Conservation (phyloP, 371 early-diverging fungal species). For the Mortierella sp. region DNA sequence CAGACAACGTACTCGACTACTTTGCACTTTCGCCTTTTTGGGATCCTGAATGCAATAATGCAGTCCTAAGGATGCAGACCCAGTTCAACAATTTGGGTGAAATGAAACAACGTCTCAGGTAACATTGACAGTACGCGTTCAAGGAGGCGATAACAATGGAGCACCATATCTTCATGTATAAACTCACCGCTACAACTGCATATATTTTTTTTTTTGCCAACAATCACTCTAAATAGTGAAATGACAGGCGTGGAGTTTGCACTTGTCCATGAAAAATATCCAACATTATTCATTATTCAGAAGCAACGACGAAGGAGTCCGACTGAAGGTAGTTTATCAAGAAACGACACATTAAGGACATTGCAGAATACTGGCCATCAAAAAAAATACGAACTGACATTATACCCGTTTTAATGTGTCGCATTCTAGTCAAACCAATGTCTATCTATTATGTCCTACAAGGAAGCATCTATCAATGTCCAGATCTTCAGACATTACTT, state of each 20-base stretch:
- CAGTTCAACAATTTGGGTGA: slow-evolving; percentile 89
- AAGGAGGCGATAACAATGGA: too few species aligned
- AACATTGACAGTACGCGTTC: slow-evolving; percentile 13
- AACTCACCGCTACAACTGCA: not conserved
- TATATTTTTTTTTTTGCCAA: too few species aligned
- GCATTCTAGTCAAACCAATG: slow-evolving; percentile 67
- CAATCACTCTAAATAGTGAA: slow-evolving; percentile 60
- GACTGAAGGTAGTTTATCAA: slow-evolving; percentile 63
- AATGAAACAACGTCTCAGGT: slow-evolving; percentile 72
- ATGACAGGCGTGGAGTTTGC: slow-evolving; percentile 94
- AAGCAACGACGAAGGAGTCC: slow-evolving; percentile 81
- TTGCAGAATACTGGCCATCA: not conserved
- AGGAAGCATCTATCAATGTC: slow-evolving; percentile 95
- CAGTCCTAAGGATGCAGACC: slow-evolving; percentile 97
- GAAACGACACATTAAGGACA: not conserved
- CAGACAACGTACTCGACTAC: slow-evolving; percentile 94
- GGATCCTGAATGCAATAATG: slow-evolving; percentile 96
- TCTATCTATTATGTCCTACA: slow-evolving; percentile 91
- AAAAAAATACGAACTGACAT: not conserved
- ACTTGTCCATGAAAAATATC: slow-evolving; percentile 80
- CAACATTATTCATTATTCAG: slow-evolving; percentile 85
- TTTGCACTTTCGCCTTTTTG: slow-evolving; percentile 97
- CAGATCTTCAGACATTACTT: slow-evolving; percentile 85
- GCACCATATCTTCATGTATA: not conserved
- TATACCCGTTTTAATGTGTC: not conserved